A percentile compares a stretch with the other conserved stretches of the same genome.
These are phyloP conservation scores for Podochytrium sp. DNA, from an alignment of 192 early-diverging fungal species.

Conservation along the genomic window DNA sequence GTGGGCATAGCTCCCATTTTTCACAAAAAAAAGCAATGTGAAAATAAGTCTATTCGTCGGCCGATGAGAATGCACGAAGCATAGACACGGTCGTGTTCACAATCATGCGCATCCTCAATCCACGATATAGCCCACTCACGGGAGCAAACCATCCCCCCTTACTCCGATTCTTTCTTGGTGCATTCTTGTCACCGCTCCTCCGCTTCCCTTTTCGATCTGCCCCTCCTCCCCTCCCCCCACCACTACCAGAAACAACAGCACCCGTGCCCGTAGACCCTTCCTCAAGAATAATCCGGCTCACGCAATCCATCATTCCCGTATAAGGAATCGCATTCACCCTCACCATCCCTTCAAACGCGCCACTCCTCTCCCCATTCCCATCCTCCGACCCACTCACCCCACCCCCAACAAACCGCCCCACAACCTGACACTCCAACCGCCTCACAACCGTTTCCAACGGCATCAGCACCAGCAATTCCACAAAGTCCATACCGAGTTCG, in stretches of 20 bases:
- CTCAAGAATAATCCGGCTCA: slow-evolving; percentile 46
- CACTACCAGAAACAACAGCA: background rate
- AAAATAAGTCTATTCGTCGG: background rate
- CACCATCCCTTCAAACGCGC: slow-evolving; percentile 44
- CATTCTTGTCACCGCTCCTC: background rate
- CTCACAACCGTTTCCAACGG: slow-evolving; percentile 88
- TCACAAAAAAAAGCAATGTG: background rate
- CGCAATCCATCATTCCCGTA: slow-evolving; percentile 50
- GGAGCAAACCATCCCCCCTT: slow-evolving; percentile 18
- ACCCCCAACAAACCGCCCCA: slow-evolving; percentile 3
- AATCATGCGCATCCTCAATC: slow-evolving; percentile 43
- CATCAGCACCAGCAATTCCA: slow-evolving; percentile 75
- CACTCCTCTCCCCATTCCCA: background rate
- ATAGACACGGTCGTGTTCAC: slow-evolving; percentile 17
- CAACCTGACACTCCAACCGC: slow-evolving; percentile 79
- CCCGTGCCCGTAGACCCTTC: slow-evolving; percentile 39
- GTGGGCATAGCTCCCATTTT: background rate
- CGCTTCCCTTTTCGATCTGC: background rate
- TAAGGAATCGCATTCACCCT: slow-evolving; percentile 47
- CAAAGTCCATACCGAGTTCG: slow-evolving; percentile 66
- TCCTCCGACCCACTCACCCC: background rate
- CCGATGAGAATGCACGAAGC: slow-evolving; percentile 11
- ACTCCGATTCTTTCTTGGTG: background rate
- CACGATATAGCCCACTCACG: slow-evolving; percentile 42
- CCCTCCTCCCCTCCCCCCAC: background rate